Percentiles rank a stretch among this genome's conserved stretches.
phyloP scores from a whole-genome alignment of 1,284 basidiomycete species.

The Wallemia hederae region DNA sequence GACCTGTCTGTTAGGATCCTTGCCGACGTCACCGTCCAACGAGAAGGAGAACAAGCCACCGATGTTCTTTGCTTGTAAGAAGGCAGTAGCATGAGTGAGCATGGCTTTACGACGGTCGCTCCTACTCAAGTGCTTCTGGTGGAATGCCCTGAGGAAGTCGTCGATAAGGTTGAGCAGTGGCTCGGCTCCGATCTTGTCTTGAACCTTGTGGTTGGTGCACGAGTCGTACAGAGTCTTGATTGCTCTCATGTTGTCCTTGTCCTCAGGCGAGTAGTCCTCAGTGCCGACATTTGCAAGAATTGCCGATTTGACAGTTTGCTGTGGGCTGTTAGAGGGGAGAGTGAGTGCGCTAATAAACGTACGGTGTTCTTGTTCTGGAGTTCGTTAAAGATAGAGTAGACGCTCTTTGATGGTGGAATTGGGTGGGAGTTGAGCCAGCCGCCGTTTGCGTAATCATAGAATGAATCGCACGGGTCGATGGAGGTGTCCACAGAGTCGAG shows the following conservation, averaged over 20 bases:
- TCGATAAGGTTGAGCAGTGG: conserved; percentile 20
- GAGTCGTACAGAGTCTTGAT: conserved; percentile 50
- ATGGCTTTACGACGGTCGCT: conserved; percentile 8
- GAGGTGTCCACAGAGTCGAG: conserved; percentile 48
- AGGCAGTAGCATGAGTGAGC: conserved; percentile 49
- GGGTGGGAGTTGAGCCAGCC: conserved; percentile 31
- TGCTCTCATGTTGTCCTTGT: conserved; percentile 41
- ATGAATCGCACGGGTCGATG: conserved; percentile 80
- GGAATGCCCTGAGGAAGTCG: conserved; percentile 13
- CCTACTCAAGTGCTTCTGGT: conserved; percentile 8
- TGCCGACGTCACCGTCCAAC: conserved; percentile 63
- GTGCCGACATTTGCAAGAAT: not conserved
- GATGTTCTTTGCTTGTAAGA: conserved; percentile 54
- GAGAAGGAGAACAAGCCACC: conserved; percentile 43
- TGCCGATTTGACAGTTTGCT: not conserved
- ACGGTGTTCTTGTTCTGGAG: conserved; percentile 16
- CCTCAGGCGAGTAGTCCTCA: conserved; percentile 14
- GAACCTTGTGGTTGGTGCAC: conserved; percentile 39
- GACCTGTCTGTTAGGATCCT: conserved; percentile 62
- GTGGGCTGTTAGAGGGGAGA: not conserved
- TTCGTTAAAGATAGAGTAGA: conserved; percentile 21
- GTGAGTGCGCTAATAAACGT: conserved; percentile 4
- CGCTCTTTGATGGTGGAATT: conserved; percentile 52
- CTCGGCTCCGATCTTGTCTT: conserved; percentile 19
- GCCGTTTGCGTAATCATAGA: conserved; percentile 47